These are phyloP conservation scores for Aspergillus diversus DNA, from an alignment of 495 filamentous ascomycete species.

Conservation along the genomic window DNA sequence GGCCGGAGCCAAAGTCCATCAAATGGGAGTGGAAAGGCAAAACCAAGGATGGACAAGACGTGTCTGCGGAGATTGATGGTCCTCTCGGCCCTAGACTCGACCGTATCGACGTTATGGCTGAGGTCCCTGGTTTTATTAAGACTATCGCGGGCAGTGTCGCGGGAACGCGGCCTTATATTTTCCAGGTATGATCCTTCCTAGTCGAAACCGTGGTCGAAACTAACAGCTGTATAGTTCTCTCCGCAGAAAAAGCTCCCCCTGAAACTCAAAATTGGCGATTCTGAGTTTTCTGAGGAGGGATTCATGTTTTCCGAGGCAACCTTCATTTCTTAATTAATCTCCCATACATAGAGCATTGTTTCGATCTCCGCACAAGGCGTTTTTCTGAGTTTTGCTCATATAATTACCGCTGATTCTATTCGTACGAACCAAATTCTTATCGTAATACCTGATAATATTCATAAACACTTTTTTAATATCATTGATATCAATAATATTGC, in stretches of 20 bases:
- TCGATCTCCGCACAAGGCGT: slow-evolving; percentile 23
- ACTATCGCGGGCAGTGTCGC: slow-evolving; percentile 81
- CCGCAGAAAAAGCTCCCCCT: slow-evolving; percentile 66
- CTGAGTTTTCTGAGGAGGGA: slow-evolving; percentile 77
- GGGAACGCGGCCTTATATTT: slow-evolving; percentile 95
- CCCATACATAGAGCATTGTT: slow-evolving; percentile 39
- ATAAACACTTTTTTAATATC: slow-evolving; percentile 15
- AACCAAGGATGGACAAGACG: slow-evolving; percentile 72
- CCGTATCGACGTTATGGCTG: slow-evolving; percentile 92
- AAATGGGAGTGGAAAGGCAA: slow-evolving; percentile 80
- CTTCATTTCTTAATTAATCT: slow-evolving; percentile 71
- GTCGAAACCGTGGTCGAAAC: background rate
- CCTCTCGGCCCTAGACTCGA: slow-evolving; percentile 72
- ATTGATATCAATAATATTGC: slow-evolving; percentile 29
- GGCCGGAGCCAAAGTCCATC: slow-evolving; percentile 80
- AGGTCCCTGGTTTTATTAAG: slow-evolving; percentile 95
- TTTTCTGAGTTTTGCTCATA: slow-evolving; percentile 23
- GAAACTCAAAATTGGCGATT: slow-evolving; percentile 81
- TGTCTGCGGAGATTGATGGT: slow-evolving; percentile 70
- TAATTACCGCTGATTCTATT: slow-evolving; percentile 17
- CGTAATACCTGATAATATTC: slow-evolving; percentile 35
- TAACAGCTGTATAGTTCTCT: slow-evolving; percentile 56
- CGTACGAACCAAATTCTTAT: slow-evolving; percentile 21
- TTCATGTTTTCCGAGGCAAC: slow-evolving; percentile 81
- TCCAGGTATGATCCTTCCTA: slow-evolving; percentile 65